Base-by-base conservation (phyloP, 768 basidiomycete species). In the Crassisporium funariophilum region DNA sequence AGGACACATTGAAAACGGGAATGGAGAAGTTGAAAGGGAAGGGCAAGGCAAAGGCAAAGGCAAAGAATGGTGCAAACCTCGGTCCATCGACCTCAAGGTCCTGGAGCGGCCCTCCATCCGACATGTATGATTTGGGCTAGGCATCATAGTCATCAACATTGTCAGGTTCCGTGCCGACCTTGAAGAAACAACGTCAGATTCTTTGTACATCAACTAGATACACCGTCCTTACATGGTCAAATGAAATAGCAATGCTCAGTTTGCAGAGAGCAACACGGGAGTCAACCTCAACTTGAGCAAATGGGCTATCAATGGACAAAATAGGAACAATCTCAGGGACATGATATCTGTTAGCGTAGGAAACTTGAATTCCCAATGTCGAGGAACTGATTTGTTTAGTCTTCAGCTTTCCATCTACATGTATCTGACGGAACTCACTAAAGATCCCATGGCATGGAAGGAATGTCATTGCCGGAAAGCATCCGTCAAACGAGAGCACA, bases 401-500 rank as follows among this genome's bases (percentile, higher is more conserved):
- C 46, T 2, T 15, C 8, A 15, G 17, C n/a, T 15, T 35, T 17
- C 19, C 23, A 24, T 33, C 2, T 7, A 24, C 10, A 22, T 8
- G 8, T n/a, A 34, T 12, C n/a, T 31, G n/a, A 21, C 16, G 22
- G 9, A 21, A 25, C 52, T 2, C 46, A 63, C 61, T 54, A 50
- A 5, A 54, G 20, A 37, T 59, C 49, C 59, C 59, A 63, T 21
- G 61, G 61, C 23, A 63, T 41, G 3, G n/a, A 11, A 5, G 61
- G 56, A 29, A 63, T 49, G 9, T 46, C 19, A n/a, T 48, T 33
- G 24, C 52, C 55, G 4, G 46, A 3, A 10, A n/a, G 29, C 8
- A 61, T 19, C 8, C 52, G 19, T 10, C 35, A 46, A 22, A 61
- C 39, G 3, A 61, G 20, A 1, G 57, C 52, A 41, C 59, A 61